Evolutionary conservation across 345 rosid genomes (phyloP).

Genomic region (Leavenworthia alabamica): DNA sequence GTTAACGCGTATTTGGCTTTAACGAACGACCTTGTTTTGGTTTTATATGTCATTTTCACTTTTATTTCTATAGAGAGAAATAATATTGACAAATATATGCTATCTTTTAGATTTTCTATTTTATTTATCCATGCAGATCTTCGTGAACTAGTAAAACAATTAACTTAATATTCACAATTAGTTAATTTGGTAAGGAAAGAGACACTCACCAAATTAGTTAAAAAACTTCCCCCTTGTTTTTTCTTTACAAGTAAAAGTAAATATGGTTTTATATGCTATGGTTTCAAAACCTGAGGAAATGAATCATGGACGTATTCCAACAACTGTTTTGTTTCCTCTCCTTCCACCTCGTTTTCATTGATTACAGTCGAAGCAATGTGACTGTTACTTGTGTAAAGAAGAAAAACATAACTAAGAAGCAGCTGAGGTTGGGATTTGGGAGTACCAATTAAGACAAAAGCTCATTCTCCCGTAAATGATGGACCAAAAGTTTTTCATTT

Average conservation of each 20-base stretch:
- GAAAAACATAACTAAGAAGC: too few relatives aligned
- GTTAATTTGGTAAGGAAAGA: too few relatives aligned
- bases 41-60: neutral
- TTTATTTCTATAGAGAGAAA: too few relatives aligned
- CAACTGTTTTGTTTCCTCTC: slow-evolving; percentile 77
- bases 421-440: too few relatives aligned
- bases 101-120: too few relatives aligned
- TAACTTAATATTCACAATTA: too few relatives aligned
- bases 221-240: neutral
- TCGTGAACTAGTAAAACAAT: neutral
- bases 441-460: too few relatives aligned
- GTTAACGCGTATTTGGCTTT: slow-evolving; percentile 23
- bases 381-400: slow-evolving; percentile 51
- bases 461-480: too few relatives aligned
- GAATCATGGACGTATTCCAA: slow-evolving; percentile 69
- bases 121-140: too few relatives aligned
- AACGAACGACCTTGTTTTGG: neutral
- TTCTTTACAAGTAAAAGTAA: neutral
- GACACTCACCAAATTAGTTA: neutral
- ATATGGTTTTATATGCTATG: too few relatives aligned
- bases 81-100: neutral
- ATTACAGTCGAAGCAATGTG: slow-evolving; percentile 53
- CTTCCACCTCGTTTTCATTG: slow-evolving; percentile 78
- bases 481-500: neutral
- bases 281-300: slow-evolving; percentile 91